A percentile compares a stretch with the other conserved stretches of the same genome.
Conservation (phyloP, 257 asterid species). For the Solanum piurae region DNA sequence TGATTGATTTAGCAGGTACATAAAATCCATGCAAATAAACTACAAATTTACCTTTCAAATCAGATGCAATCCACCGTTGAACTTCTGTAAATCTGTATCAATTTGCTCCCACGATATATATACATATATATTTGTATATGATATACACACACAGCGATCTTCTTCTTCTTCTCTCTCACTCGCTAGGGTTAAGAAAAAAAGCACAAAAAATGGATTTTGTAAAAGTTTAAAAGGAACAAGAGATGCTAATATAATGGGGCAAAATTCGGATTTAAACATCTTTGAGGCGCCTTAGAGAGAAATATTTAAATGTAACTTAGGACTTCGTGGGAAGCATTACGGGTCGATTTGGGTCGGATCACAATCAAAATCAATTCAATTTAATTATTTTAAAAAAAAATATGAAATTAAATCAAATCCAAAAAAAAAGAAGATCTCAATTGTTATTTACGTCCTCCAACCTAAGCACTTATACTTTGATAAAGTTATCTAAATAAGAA, state of each 20-base stretch:
- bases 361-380: too few species aligned
- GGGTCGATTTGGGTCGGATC: background rate
- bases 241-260: background rate
- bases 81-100: background rate
- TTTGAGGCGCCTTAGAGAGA: background rate
- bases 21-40: background rate
- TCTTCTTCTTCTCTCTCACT: background rate
- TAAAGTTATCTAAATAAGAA: too few species aligned
- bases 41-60: background rate
- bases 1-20: background rate
- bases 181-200: background rate
- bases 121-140: background rate
- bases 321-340: background rate
- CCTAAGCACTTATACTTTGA: too few species aligned
- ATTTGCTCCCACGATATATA: background rate
- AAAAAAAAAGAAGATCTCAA: too few species aligned
- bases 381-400: accelerated
- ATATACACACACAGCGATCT: background rate
- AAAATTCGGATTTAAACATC: background rate
- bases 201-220: background rate
- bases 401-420: too few species aligned
- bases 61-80: background rate
- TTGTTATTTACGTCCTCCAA: too few species aligned
- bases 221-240: background rate
- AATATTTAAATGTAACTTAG: background rate